phyloP scores from a whole-genome alignment of 176 grass and related monocot genomes.

The maize (Zea mays) region DNA sequence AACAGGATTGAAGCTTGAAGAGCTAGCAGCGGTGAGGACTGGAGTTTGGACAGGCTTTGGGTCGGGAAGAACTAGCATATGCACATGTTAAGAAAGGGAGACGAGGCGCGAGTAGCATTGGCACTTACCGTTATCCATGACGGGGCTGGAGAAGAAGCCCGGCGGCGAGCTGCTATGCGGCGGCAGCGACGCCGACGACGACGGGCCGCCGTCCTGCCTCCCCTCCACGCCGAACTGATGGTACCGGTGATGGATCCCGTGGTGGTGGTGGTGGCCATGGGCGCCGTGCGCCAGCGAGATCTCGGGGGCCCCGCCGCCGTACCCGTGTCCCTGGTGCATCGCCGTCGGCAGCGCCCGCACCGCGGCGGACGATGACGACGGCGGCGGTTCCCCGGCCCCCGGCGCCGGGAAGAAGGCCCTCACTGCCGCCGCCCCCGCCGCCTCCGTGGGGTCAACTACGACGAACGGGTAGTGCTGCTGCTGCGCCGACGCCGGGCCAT shows the following conservation, averaged over 20 bases:
- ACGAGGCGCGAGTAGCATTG: background rate
- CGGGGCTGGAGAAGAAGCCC: conserved; percentile 66
- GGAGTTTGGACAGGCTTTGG: background rate
- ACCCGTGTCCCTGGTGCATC: background rate
- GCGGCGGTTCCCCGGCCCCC: background rate
- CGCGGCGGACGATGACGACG: conserved; percentile 19
- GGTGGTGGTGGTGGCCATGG: background rate
- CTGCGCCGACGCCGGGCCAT: background rate
- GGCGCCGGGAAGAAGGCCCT: conserved; percentile 38
- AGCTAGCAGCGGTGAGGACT: background rate
- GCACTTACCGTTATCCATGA: conserved; percentile 51
- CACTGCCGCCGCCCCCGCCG: background rate
- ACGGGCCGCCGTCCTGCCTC: background rate
- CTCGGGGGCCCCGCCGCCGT: background rate
- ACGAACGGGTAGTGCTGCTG: conserved; percentile 18
- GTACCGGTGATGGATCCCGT: conserved; percentile 14
- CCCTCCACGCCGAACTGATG: conserved; percentile 41
- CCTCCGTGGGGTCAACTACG: conserved; percentile 25
- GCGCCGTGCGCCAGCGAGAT: conserved; percentile 34
- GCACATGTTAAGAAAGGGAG: background rate
- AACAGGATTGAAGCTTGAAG: background rate
- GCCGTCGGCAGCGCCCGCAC: background rate
- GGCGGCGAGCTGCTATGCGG: conserved; percentile 70
- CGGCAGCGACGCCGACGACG: conserved; percentile 15
- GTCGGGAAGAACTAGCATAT: background rate